These are phyloP conservation scores for Quercus phellos DNA, from an alignment of 331 rosid species.

Conservation along the genomic window DNA sequence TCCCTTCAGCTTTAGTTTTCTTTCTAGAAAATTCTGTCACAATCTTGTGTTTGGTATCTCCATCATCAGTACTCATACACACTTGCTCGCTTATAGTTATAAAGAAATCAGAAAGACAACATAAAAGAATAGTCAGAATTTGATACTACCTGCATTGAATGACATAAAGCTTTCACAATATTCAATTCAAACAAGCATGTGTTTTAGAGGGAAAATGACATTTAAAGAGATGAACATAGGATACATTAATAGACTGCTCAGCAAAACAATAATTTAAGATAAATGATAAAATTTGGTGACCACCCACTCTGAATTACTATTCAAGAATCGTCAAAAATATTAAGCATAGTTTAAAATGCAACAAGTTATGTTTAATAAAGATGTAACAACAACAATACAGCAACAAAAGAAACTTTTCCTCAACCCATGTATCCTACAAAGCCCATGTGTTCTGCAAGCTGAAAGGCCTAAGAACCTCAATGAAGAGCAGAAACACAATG, in stretches of 20 bases:
- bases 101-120: constrained; percentile 18
- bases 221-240: neutral
- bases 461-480: constrained; percentile 4
- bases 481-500: constrained; percentile 7
- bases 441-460: neutral
- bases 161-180: constrained; percentile 12
- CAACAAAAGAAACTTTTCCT: neutral
- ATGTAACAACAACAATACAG: neutral
- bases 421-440: neutral
- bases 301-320: neutral
- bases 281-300: neutral
- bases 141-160: constrained; percentile 9
- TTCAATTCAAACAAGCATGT: constrained; percentile 16
- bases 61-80: constrained; percentile 36
- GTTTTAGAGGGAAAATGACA: neutral
- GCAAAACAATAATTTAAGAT: neutral
- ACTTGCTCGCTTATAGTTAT: constrained; percentile 43
- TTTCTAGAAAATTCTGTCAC: constrained; percentile 32
- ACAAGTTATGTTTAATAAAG: neutral
- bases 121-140: constrained; percentile 22
- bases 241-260: neutral
- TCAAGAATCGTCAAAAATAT: neutral
- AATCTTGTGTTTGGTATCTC: constrained; percentile 42
- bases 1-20: constrained; percentile 46
- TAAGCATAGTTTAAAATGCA: neutral